Base-by-base conservation (phyloP, 805 yeast genomes). In the Wickerhamomyces alni region DNA sequence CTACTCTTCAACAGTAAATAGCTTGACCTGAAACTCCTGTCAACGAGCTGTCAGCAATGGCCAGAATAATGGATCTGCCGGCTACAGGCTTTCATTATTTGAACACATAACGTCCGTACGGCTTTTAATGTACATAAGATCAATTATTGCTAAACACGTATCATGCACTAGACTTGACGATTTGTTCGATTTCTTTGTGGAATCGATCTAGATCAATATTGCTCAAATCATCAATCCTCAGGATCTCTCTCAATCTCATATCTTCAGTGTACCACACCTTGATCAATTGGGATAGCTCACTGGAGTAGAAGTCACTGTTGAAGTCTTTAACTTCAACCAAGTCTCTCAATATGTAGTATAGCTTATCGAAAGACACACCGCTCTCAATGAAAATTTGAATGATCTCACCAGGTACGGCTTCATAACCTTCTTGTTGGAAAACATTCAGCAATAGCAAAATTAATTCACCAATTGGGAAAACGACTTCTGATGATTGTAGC, bases 401-500 rank as follows among this genome's bases (percentile, higher is more conserved):
- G 26, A 83, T 65, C 3, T 71, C 64, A 7, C 89, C 91, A 6
- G 60, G 55, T 33, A 57, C 29, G 3, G 39, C 24, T 40, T 43
- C 57, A 50, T 81, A 52, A 57, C 72, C 57, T 28, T 68, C 57
- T 33, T 57, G 50, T 39, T 69, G 74, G 28, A 67, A 65, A 30
- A 82, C 66, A 47, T 74, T 75, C 47, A 81, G 70, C 35, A 86
- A 64, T 44, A 82, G 66, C 42, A 85, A 82, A 48, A 87, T 67
- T 35, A 89, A 66, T 40, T 77, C 80, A 46, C 76, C 76, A 7
- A 85, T 70, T 16, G 96, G 95, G 66, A 89, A 87, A 4, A 88
- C 83, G 52, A 77, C 70, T 50, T 87, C 95, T 31, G 85, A 77
- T 18, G 74, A 73, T 38, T 75, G 69, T 36, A 87, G 67, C 54